Evolutionary conservation across 2,329 filamentous ascomycete genomes (phyloP).

Genomic region (Bipolaris bicolor): DNA sequence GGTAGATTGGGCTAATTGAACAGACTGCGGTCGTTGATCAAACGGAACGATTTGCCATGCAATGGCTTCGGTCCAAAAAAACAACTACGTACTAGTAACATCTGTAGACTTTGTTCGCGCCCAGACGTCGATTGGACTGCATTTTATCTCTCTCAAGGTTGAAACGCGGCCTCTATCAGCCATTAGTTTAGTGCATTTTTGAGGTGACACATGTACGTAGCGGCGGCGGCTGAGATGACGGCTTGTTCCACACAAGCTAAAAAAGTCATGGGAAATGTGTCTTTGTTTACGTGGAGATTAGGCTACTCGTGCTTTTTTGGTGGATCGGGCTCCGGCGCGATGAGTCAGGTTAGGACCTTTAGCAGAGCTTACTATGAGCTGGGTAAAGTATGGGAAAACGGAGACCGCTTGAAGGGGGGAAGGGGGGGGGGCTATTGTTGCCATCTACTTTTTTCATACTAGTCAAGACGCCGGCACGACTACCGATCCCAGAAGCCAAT

Average conservation of each 20-base stretch:
- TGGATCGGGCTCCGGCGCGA: not conserved
- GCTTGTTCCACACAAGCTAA: constrained; percentile 3
- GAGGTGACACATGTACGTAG: not conserved
- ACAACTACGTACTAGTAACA: not conserved
- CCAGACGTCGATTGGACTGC: constrained; percentile 2
- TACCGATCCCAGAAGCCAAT: constrained; percentile 18
- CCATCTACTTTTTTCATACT: not conserved
- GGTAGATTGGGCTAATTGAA: constrained; percentile 1
- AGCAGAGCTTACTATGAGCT: not conserved
- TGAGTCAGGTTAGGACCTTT: not conserved
- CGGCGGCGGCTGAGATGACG: not conserved
- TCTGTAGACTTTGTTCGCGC: constrained; percentile 1
- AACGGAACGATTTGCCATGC: constrained; percentile 11
- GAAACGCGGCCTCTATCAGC: constrained; percentile 5
- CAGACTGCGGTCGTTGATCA: constrained; percentile 2
- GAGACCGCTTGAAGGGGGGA: not conserved
- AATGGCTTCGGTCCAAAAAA: not conserved
- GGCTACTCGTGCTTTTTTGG: not conserved
- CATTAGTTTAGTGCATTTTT: constrained; percentile 1
- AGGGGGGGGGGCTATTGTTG: not conserved
- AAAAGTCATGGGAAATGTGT: not conserved
- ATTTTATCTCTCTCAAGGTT: not conserved
- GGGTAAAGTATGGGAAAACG: not conserved
- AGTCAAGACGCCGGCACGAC: constrained; percentile 9
- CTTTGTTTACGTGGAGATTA: constrained; percentile 2